Percentiles rank a stretch among this genome's conserved stretches.
phyloP scores from a whole-genome alignment of 768 basidiomycete species.

The Zangia roseola region DNA sequence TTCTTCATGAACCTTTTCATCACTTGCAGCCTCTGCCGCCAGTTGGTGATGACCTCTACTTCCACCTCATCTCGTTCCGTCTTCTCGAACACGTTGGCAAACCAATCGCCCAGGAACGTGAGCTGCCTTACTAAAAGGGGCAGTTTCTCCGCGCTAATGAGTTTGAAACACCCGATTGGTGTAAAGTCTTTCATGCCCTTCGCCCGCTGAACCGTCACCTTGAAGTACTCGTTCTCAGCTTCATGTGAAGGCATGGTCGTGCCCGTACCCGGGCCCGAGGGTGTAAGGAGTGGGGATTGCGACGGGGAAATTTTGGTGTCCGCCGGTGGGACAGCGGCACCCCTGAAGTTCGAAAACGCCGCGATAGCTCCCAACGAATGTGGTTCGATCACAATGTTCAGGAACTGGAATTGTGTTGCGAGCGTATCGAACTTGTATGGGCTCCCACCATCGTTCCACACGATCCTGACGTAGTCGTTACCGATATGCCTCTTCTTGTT shows the following conservation, averaged over 20 bases:
- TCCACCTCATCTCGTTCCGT: conserved; percentile 69
- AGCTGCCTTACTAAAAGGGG: conserved; percentile 89
- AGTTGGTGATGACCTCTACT: conserved; percentile 85
- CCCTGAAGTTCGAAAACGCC: conserved; percentile 69
- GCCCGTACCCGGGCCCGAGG: conserved; percentile 11
- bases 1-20: conserved; percentile 63
- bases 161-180: conserved; percentile 90
- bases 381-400: conserved; percentile 96
- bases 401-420: conserved; percentile 90
- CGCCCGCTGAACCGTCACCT: conserved; percentile 86
- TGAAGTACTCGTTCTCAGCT: conserved; percentile 95
- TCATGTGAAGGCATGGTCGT: conserved; percentile 32
- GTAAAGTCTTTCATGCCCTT: conserved; percentile 92
- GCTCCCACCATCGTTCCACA: conserved; percentile 96
- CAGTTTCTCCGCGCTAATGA: conserved; percentile 85
- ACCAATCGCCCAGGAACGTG: conserved; percentile 85
- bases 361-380: conserved; percentile 83
- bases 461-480: conserved; percentile 93
- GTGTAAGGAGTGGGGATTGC: conserved; percentile 18
- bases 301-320: conserved; percentile 18
- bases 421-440: conserved; percentile 92
- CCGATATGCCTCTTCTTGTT: conserved; percentile 96
- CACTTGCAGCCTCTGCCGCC: conserved; percentile 76
- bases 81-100: conserved; percentile 76
- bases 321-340: not conserved